Evolutionary conservation across 352 stramenopile genomes (phyloP).

Genomic region (Peronospora belbahrii): DNA sequence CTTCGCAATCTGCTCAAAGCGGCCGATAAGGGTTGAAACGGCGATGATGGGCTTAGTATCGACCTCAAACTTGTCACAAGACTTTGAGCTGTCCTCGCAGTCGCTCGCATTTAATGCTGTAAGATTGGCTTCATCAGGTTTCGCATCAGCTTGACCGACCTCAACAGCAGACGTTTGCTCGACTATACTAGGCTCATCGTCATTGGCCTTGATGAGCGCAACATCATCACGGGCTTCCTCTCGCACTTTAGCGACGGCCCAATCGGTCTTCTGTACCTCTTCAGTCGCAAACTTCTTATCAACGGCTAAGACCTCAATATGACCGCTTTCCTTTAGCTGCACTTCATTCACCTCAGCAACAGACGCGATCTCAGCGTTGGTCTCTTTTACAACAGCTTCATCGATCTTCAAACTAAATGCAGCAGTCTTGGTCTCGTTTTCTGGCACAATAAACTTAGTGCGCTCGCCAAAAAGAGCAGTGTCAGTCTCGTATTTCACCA

Average conservation of each 20-base stretch:
- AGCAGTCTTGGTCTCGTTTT: not conserved
- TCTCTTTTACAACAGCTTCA: not conserved
- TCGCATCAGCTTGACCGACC: not conserved
- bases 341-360: not conserved
- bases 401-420: not conserved
- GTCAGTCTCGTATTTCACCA: not conserved
- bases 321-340: not conserved
- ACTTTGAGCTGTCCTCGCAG: not conserved
- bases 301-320: not conserved
- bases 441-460: not conserved
- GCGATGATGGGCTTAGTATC: conserved; percentile 22
- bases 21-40: conserved; percentile 24
- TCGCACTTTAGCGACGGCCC: not conserved
- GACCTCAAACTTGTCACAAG: conserved; percentile 11
- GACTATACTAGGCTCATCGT: not conserved
- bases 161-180: not conserved
- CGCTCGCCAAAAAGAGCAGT: not conserved
- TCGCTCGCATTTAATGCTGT: not conserved
- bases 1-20: conserved; percentile 24
- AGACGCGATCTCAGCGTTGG: not conserved
- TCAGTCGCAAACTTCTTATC: not conserved
- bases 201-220: not conserved
- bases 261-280: not conserved
- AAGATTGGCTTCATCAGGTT: not conserved
- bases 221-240: too few relatives aligned